Base-by-base conservation (phyloP, 768 basidiomycete species). In the Dioszegia hungarica region DNA sequence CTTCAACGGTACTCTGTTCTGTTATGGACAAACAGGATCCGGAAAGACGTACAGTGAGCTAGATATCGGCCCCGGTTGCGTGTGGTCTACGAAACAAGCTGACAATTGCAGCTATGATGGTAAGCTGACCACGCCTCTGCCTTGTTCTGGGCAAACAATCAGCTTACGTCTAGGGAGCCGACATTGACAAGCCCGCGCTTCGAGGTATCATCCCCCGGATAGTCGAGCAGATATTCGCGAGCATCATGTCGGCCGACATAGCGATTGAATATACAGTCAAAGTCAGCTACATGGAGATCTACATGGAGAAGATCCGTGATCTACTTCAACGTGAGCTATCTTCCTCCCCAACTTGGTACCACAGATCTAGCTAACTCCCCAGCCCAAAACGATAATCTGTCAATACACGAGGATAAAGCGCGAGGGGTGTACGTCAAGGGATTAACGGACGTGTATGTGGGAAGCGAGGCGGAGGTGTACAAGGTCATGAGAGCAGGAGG, bases 231-330 rank as follows among this genome's bases (percentile, higher is more conserved):
- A 95, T 99, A 73, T 99, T 99, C 77, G 89, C 92, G 62, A 91
- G 91, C 47, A 99, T 99, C 73, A 86, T 95, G 56, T 86, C 91
- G 70, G 94, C 92, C 54, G 94, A 97, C 65, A 83, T 89, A 33
- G 90, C 90, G 76, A 79, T 99, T 56, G 95, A 99, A 77, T 99
- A 99, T 76, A 85, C 97, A 63, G 95, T 99, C 75, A 99, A 99
- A 79, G 95, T 97, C 49, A 95, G 91, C 33, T 99, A 98, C 77
- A 97, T 99, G 94, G 95, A 99, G 79, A 98, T 99, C 58, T 99
- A 99, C 77, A 82, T 98, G 59, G 95, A 99, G 78, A 85, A 87
- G 61, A 90, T 99, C 64, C 83, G 93, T 50, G 95, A 99, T 81
- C 79, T 99, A 54, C 82, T 99, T 52, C 87, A 91, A 59, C 95